Conservation (phyloP, 805 yeast species). For the Ogataea paradorogensis region DNA sequence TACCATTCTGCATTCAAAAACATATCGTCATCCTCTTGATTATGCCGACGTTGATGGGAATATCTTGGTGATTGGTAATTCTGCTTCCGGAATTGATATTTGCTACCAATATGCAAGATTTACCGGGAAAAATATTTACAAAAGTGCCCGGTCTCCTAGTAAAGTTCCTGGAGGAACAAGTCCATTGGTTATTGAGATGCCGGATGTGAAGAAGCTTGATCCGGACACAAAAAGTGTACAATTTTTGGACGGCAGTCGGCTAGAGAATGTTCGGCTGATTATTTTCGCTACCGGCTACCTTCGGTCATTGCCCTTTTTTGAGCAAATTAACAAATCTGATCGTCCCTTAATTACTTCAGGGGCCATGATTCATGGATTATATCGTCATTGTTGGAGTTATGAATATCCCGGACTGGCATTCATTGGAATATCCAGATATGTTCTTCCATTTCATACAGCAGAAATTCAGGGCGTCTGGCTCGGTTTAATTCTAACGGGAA, state of each 20-base stretch:
- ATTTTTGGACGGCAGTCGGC: conserved; percentile 46
- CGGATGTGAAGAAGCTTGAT: conserved; percentile 41
- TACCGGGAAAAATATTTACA: conserved; percentile 41
- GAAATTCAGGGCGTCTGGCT: conserved; percentile 64
- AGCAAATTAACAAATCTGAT: conserved; percentile 23
- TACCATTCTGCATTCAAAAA: conserved; percentile 54
- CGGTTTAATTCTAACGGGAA: conserved; percentile 58
- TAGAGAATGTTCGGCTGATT: conserved; percentile 49
- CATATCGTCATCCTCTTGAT: conserved; percentile 46
- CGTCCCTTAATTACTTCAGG: conserved; percentile 45
- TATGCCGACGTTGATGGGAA: conserved; percentile 35
- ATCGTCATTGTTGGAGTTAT: conserved; percentile 56
- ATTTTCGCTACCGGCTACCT: conserved; percentile 75
- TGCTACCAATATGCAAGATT: conserved; percentile 54
- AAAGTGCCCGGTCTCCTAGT: conserved; percentile 48
- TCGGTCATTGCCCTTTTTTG: conserved; percentile 57
- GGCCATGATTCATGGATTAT: conserved; percentile 47
- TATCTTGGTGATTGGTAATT: conserved; percentile 69
- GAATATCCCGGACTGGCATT: conserved; percentile 64
- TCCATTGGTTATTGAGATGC: conserved; percentile 39
- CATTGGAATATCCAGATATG: conserved; percentile 58
- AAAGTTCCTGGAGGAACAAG: conserved; percentile 43
- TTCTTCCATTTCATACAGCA: conserved; percentile 60
- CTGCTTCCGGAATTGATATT: conserved; percentile 72
- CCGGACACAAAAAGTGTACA: conserved; percentile 36